phyloP scores from a whole-genome alignment of 2,329 filamentous ascomycete genomes.

The Basipetospora chlamydospora region DNA sequence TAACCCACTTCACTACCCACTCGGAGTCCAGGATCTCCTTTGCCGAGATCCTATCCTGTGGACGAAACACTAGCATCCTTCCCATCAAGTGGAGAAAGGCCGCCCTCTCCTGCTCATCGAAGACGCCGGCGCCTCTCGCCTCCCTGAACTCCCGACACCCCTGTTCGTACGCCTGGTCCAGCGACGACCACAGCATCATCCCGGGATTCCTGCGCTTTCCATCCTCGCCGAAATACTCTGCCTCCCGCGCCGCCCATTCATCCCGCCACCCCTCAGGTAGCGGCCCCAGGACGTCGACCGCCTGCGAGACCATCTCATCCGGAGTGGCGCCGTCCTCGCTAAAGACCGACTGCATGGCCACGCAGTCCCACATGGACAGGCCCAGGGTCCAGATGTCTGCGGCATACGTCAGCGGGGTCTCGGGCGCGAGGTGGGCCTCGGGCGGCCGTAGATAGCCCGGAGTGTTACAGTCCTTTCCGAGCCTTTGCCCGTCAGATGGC shows the following conservation, averaged over 20 bases:
- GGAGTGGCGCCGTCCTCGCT: constrained; percentile 8
- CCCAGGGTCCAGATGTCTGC: constrained; percentile 12
- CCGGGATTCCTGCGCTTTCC: not conserved
- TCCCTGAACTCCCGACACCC: constrained; percentile 11
- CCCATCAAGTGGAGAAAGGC: constrained; percentile 16
- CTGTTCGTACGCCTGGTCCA: constrained; percentile 14
- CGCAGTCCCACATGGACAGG: constrained; percentile 12
- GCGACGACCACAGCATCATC: constrained; percentile 10
- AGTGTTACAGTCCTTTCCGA: constrained; percentile 10
- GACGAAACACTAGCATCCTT: constrained; percentile 15
- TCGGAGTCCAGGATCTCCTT: constrained; percentile 16
- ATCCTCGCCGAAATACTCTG: constrained; percentile 1
- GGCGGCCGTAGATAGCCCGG: constrained; percentile 8
- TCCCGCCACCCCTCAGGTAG: constrained; percentile 7
- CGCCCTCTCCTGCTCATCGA: constrained; percentile 10
- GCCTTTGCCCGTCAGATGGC: constrained; percentile 10
- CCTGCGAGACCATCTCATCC: constrained; percentile 11
- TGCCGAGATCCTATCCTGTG: constrained; percentile 14
- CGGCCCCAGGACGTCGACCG: constrained; percentile 11
- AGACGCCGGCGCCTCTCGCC: constrained; percentile 5
- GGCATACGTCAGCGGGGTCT: constrained; percentile 5
- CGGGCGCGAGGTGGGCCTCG: constrained; percentile 6
- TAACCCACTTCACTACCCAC: constrained; percentile 20
- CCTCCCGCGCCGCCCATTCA: constrained; percentile 5
- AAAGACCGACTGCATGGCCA: constrained; percentile 12